Percentiles rank a stretch among this genome's conserved stretches.
Conservation (phyloP, 2,329 filamentous ascomycete genomes). For the Colletotrichum brevisporum region DNA sequence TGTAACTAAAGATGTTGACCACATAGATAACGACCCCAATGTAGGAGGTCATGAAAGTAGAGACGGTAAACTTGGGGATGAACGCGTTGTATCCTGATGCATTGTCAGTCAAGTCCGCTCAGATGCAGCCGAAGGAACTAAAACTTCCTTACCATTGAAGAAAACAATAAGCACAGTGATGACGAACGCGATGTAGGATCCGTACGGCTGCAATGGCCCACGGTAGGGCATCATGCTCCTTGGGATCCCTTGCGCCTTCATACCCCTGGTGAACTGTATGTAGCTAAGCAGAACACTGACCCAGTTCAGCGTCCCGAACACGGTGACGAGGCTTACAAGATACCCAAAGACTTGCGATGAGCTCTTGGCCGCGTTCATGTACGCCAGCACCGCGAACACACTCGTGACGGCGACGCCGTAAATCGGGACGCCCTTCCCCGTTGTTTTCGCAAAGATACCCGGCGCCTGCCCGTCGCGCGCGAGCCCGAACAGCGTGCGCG, state of each 20-base stretch:
- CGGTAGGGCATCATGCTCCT: conserved; percentile 53
- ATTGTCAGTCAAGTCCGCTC: background rate
- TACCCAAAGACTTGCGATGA: conserved; percentile 44
- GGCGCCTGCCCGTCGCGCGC: conserved; percentile 58
- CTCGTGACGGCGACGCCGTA: conserved; percentile 53
- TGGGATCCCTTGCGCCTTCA: conserved; percentile 54
- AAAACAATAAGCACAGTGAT: conserved; percentile 63
- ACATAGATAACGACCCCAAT: conserved; percentile 84
- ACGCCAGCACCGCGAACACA: conserved; percentile 55
- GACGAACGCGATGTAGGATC: conserved; percentile 52
- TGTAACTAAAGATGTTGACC: conserved; percentile 77
- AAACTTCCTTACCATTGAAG: conserved; percentile 72
- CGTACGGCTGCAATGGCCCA: conserved; percentile 55
- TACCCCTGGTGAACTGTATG: conserved; percentile 54
- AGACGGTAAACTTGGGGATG: conserved; percentile 33
- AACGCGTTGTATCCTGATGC: conserved; percentile 27
- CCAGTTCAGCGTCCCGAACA: conserved; percentile 61
- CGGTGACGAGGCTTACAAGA: conserved; percentile 51
- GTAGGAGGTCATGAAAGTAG: conserved; percentile 81
- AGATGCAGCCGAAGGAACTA: too few species aligned
- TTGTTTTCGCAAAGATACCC: conserved; percentile 50
- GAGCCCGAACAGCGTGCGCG: conserved; percentile 56
- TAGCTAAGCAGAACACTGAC: conserved; percentile 57
- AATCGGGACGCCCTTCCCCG: conserved; percentile 55
- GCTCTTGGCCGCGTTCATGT: conserved; percentile 37